Evolutionary conservation across 495 filamentous ascomycete species (phyloP).

Genomic region (Penicillium taxi): DNA sequence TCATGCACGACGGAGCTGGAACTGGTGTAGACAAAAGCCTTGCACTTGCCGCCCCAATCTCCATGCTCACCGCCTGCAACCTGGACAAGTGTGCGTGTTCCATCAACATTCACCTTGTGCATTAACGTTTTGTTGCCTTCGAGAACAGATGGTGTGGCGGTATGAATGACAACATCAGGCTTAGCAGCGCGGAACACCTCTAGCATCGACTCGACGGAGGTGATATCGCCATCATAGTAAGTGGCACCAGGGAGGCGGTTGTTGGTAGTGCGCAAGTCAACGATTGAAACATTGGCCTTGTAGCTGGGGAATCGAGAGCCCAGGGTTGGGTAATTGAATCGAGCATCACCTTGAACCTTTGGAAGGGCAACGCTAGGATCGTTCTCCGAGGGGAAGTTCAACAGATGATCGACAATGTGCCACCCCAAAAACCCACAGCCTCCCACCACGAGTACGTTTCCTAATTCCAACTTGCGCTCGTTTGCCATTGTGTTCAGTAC

Average conservation of each 20-base stretch:
- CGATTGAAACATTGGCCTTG: slow-evolving; percentile 60
- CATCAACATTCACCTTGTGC: slow-evolving; percentile 83
- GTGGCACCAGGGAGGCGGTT: slow-evolving; percentile 67
- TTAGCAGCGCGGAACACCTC: slow-evolving; percentile 58
- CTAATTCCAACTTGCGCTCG: slow-evolving; percentile 30
- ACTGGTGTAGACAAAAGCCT: slow-evolving; percentile 91
- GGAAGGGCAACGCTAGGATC: slow-evolving; percentile 37
- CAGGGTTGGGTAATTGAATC: slow-evolving; percentile 36
- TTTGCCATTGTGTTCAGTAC: slow-evolving; percentile 27
- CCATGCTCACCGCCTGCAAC: slow-evolving; percentile 56
- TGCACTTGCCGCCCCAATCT: slow-evolving; percentile 58
- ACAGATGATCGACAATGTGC: slow-evolving; percentile 51
- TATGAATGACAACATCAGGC: slow-evolving; percentile 91
- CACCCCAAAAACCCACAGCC: slow-evolving; percentile 53
- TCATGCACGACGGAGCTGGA: slow-evolving; percentile 84
- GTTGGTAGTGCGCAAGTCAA: slow-evolving; percentile 70
- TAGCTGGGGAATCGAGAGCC: slow-evolving; percentile 34
- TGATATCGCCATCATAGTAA: slow-evolving; percentile 87
- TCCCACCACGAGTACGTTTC: slow-evolving; percentile 48
- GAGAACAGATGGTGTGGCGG: slow-evolving; percentile 63
- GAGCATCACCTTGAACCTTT: slow-evolving; percentile 29
- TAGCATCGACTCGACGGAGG: slow-evolving; percentile 55
- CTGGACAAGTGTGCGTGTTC: slow-evolving; percentile 70
- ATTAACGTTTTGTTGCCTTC: slow-evolving; percentile 40
- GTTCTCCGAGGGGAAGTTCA: slow-evolving; percentile 44